Percentiles rank a stretch among this genome's conserved stretches.
phyloP scores from a whole-genome alignment of 1,284 basidiomycete genomes.

The Naganishia albida region DNA sequence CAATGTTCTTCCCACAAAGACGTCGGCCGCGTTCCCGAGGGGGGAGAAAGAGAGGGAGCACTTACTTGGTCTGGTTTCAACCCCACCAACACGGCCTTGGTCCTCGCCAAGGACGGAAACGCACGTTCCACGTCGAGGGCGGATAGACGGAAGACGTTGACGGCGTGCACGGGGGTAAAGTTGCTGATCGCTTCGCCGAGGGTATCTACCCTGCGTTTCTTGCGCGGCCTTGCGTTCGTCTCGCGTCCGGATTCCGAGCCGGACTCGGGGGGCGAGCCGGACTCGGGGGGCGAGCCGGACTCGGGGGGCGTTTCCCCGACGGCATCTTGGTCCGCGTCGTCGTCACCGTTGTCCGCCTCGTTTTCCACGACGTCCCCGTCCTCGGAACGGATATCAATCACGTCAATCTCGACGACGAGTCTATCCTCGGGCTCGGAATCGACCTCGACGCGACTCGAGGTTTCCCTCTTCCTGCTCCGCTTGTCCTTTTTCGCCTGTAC shows the following conservation, averaged over 20 bases:
- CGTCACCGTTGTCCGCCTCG: slow-evolving; percentile 1
- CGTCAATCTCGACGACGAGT: slow-evolving; percentile 21
- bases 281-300: slow-evolving; percentile 1
- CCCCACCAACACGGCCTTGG: slow-evolving; percentile 43
- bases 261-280: slow-evolving; percentile 38
- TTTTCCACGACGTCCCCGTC: neutral
- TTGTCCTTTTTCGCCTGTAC: slow-evolving; percentile 18
- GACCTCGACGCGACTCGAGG: neutral
- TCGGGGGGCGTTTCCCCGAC: slow-evolving; percentile 23
- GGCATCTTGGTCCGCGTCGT: slow-evolving; percentile 16
- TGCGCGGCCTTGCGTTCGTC: slow-evolving; percentile 24
- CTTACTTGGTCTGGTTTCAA: slow-evolving; percentile 46
- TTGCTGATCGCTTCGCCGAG: slow-evolving; percentile 4
- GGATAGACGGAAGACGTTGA: slow-evolving; percentile 27
- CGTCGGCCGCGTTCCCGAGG: slow-evolving; percentile 1
- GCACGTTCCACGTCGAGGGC: slow-evolving; percentile 12
- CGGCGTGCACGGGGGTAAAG: slow-evolving; percentile 22
- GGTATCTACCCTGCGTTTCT: slow-evolving; percentile 28
- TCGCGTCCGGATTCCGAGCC: slow-evolving; percentile 37
- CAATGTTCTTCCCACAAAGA: slow-evolving; percentile 35
- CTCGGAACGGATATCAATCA: neutral
- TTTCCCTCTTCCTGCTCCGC: neutral
- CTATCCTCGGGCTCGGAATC: slow-evolving; percentile 2
- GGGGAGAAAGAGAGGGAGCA: slow-evolving; percentile 23
- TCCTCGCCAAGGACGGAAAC: slow-evolving; percentile 8